Evolutionary conservation across 371 early-diverging fungal species (phyloP), one percentile per base, ranked within the genome.

Genomic region (Umbelopsis sp.): DNA sequence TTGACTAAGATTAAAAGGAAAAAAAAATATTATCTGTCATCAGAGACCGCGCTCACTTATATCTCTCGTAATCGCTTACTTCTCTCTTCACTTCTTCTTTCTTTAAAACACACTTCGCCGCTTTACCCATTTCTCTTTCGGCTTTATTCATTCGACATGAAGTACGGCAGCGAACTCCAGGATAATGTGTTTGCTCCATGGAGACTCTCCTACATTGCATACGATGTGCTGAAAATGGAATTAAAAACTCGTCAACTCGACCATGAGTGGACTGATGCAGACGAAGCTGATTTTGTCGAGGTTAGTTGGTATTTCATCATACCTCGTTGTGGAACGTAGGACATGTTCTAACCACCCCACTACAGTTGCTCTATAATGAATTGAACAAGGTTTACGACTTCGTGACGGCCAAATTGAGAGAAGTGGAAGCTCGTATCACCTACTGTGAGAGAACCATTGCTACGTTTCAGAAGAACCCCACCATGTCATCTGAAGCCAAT

Each of bases 321-420:
- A 11, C 24, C 4, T 10, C 1, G 24, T 9, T 24, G 22, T 24
- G 14, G 8, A 20, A 22, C 22, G 12, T 22, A 20, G 20, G n/a
- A 50, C 22, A 20, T 51, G 8, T 9, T 22, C 22, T 4, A 24
- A 51, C 22, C 7, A 25, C 24, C 12, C 41, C 3, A 9, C 1
- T 0, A 25, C 24, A 57, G 66, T 72, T 85, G 22, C 73, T 95
- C 29, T 90, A 89, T 48, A 82, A 87, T 14, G 96, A 96, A 78
- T 86, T 95, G 29, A 93, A 93, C 57, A 95, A 94, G 89, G 93
- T 95, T 50, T 88, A 91, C 50, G 85, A 90, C 63, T 96, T 96
- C 76, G 89, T 94, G 66, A 74, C 87, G 57, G 83, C 92, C 70
- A 95, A 96, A 76, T 78, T 90, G 69, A 89, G 89, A 65, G 97